Evolutionary conservation across 805 yeast species (phyloP), one percentile per base, ranked within the genome.

Genomic region (Metschnikowia colocasiae): DNA sequence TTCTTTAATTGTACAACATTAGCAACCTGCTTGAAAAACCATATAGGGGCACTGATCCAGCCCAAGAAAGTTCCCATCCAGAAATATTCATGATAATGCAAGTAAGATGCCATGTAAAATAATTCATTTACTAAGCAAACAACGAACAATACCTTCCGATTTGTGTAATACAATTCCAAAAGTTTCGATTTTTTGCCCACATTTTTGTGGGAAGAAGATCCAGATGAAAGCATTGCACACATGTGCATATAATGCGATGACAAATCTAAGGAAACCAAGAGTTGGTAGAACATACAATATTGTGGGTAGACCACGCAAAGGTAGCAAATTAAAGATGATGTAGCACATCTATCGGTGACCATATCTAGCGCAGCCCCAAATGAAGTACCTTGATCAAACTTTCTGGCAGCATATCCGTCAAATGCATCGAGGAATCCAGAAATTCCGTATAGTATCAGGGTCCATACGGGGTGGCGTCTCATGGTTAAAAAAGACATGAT

Each of bases 331-430:
- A 94, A 76, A n/a, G 96, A 85, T 12, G 95, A 81, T 0, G 99
- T 94, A 12, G 99, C 91, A 64, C 97, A 94, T 62, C 99, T 78
- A 65, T 94, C 99, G 16, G 99, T 92, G 27, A 94, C 97, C 99
- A 94, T 94, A 67, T 94, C 99, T 58, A 94, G 77, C 18, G 95
- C 96, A 16, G 99, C 98, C 31, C 99, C 99, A 56, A 89, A 88
- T 56, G 81, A 79, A 27, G 97, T 87, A 13, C 96, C 85, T 66
- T 94, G 99, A 63, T 87, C 81, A 64, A 76, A 88, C 59, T 78
- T 78, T 53, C 99, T 78, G 4, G 99, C 99, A 48, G 96, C 95
- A 46, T 85, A 82, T 3, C 99, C 99, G 64, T 94, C 99, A 48
- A 90, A 80, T 0, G 99, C 99, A 67, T 94, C 99, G 52, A 94